phyloP scores from a whole-genome alignment of 129 eudicot genomes.

The Tanacetum coccineum region DNA sequence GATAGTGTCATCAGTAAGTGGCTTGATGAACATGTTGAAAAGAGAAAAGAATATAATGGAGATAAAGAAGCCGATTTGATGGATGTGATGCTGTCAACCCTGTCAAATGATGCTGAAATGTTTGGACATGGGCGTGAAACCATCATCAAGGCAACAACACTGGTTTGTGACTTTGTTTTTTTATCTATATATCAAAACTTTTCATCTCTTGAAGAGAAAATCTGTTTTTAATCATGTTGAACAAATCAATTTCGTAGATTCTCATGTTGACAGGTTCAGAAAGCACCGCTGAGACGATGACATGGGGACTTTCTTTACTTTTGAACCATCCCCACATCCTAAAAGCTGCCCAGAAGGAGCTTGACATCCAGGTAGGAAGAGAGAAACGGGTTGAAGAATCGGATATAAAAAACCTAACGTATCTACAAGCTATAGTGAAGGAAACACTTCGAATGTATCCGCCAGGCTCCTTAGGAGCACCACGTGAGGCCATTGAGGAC shows the following conservation, averaged over 20 bases:
- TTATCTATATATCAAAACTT: too few relatives aligned
- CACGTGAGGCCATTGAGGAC: constrained; percentile 46
- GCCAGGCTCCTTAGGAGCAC: constrained; percentile 51
- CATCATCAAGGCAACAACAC: constrained; percentile 48
- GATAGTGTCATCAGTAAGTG: constrained; percentile 29
- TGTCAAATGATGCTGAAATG: constrained; percentile 25
- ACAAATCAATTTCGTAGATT: constrained; percentile 25
- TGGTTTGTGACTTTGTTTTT: constrained; percentile 19
- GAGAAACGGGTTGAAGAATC: constrained; percentile 41
- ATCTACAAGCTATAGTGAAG: constrained; percentile 45
- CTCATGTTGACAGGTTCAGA: constrained; percentile 52
- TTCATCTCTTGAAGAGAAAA: too few relatives aligned
- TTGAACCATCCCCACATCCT: constrained; percentile 30
- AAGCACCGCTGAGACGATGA: constrained; percentile 48
- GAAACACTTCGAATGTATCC: constrained; percentile 63
- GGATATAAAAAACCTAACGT: constrained; percentile 32
- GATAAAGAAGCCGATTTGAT: constrained; percentile 34
- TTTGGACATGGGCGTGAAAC: constrained; percentile 26
- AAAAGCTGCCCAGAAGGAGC: constrained; percentile 36
- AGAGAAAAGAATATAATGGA: constrained; percentile 1
- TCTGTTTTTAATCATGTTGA: not conserved
- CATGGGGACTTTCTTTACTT: constrained; percentile 50
- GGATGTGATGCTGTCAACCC: constrained; percentile 42
- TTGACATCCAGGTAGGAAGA: constrained; percentile 35
- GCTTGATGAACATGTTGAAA: constrained; percentile 39